These are phyloP conservation scores for Lactarius trivialis DNA, from an alignment of 768 basidiomycete species.

Conservation along the genomic window DNA sequence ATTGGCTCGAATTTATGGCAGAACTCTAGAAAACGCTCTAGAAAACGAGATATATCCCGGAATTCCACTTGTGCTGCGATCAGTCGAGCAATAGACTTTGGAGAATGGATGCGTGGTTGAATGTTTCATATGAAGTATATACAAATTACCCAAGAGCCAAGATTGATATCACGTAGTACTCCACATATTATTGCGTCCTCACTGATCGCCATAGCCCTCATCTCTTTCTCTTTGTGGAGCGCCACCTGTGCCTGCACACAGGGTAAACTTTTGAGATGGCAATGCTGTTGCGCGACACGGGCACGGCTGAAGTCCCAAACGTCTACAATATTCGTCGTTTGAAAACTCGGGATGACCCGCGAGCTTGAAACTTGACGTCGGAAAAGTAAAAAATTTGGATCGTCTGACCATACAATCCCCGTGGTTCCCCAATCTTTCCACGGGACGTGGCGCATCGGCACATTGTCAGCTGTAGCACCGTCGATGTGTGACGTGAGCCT, in stretches of 20 bases:
- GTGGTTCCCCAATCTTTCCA: slow-evolving; percentile 12
- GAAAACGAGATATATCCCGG: no score
- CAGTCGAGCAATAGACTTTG: no score
- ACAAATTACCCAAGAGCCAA: no score
- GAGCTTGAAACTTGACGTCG: not conserved
- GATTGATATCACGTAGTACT: no score
- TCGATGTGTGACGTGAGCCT: not conserved
- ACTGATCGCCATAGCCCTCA: not conserved
- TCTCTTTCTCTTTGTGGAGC: not conserved
- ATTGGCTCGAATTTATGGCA: no score
- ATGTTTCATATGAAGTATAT: no score
- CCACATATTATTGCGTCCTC: slow-evolving; percentile 10
- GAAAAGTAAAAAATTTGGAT: not conserved
- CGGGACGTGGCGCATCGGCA: not conserved
- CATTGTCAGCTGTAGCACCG: not conserved
- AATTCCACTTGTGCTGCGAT: no score
- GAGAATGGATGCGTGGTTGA: no score
- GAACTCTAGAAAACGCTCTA: no score
- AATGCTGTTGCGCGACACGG: not conserved
- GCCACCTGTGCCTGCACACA: not conserved
- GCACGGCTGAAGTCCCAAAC: slow-evolving; percentile 6
- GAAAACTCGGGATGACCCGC: not conserved
- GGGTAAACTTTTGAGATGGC: not conserved
- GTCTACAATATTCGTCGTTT: not conserved
- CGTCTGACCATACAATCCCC: not conserved